Percentiles rank a stretch among this genome's conserved stretches.
phyloP scores from a whole-genome alignment of 495 filamentous ascomycete genomes.

The Mycothermus thermophilus region DNA sequence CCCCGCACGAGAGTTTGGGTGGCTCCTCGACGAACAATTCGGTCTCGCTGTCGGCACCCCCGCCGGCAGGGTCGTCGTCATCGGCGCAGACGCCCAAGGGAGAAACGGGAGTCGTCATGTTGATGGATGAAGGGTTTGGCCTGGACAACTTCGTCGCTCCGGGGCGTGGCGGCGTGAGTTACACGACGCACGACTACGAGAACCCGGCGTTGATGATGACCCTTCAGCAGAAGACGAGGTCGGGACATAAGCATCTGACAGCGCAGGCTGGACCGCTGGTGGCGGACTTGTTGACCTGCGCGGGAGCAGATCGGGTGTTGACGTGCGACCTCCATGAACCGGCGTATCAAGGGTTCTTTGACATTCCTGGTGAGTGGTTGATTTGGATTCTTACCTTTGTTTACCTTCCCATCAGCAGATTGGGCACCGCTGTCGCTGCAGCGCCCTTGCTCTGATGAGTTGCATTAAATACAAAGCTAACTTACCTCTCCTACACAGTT shows the following conservation, averaged over 20 bases:
- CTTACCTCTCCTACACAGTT: slow-evolving; percentile 30
- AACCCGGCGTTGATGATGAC: slow-evolving; percentile 36
- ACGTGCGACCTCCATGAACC: slow-evolving; percentile 90
- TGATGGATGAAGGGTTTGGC: too few species aligned
- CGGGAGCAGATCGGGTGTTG: slow-evolving; percentile 88
- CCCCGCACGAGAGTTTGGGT: slow-evolving; percentile 47
- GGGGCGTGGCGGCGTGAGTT: slow-evolving; percentile 5
- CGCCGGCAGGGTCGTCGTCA: too few species aligned
- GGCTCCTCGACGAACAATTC: neutral
- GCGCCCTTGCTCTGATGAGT: too few species aligned
- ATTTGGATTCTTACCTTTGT: too few species aligned
- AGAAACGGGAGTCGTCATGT: too few species aligned
- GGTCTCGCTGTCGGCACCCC: neutral
- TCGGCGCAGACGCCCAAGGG: too few species aligned
- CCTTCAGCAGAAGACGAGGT: slow-evolving; percentile 66
- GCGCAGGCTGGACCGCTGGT: slow-evolving; percentile 91
- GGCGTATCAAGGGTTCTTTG: slow-evolving; percentile 76
- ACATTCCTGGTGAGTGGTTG: slow-evolving; percentile 60
- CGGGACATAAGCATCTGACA: slow-evolving; percentile 95
- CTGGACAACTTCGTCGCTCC: neutral
- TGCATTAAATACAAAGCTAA: too few species aligned
- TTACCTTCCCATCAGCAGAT: neutral
- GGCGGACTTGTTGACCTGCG: slow-evolving; percentile 84
- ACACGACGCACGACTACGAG: slow-evolving; percentile 44
- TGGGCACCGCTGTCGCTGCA: too few species aligned